Evolutionary conservation across 139 green algal genomes (phyloP).

Genomic region (Coelastrella sp.): DNA sequence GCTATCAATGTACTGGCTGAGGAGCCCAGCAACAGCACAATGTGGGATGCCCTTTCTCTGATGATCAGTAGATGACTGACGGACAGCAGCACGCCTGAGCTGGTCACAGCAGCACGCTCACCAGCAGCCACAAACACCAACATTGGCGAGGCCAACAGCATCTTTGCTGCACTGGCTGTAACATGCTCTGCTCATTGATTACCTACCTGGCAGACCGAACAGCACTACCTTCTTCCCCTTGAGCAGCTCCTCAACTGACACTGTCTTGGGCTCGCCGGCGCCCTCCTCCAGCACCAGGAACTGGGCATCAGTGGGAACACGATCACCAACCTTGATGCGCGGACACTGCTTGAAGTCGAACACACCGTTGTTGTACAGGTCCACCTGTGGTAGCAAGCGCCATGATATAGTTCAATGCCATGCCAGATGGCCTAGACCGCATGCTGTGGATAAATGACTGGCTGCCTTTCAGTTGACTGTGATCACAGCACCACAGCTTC

Average conservation of each 20-base stretch:
- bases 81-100: no score
- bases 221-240: slow-evolving; percentile 46
- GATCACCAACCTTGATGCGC: slow-evolving; percentile 36
- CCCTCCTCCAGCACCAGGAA: slow-evolving; percentile 43
- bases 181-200: background rate
- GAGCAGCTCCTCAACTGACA: slow-evolving; percentile 32
- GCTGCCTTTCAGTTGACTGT: background rate
- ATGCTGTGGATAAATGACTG: background rate
- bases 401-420: no score
- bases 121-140: no score
- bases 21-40: no score
- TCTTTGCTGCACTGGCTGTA: background rate
- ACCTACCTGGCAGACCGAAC: slow-evolving; percentile 49
- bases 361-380: slow-evolving; percentile 30
- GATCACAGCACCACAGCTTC: background rate
- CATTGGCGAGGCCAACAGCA: no score
- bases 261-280: background rate
- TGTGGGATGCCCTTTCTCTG: no score
- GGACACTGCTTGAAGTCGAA: slow-evolving; percentile 39
- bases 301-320: slow-evolving; percentile 8
- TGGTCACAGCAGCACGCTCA: no score
- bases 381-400: background rate
- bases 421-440: no score
- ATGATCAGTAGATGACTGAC: no score
- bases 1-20: background rate